Evolutionary conservation across 1,284 basidiomycete genomes (phyloP).

Genomic region (Golubevia sp.): DNA sequence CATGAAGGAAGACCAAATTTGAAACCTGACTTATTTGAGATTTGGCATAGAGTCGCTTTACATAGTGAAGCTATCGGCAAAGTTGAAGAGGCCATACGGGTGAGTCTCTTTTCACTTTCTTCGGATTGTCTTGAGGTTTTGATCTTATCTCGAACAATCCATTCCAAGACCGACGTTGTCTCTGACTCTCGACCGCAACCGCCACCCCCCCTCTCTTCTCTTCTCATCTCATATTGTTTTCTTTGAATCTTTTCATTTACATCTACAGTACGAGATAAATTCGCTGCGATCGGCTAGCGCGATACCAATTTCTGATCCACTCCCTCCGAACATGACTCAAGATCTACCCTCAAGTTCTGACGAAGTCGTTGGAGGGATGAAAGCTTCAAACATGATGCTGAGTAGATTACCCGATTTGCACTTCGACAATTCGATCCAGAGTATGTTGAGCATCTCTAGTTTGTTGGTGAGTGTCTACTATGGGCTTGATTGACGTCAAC

Average conservation of each 20-base stretch:
- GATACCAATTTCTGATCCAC: background rate
- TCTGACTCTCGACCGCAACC: too few relatives aligned
- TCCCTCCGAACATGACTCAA: background rate
- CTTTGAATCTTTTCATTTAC: background rate
- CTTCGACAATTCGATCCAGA: slow-evolving; percentile 39
- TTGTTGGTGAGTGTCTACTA: slow-evolving; percentile 5
- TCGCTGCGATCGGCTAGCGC: slow-evolving; percentile 27
- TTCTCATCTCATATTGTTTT: slow-evolving; percentile 1
- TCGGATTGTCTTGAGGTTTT: slow-evolving; percentile 18
- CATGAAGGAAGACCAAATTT: slow-evolving; percentile 16
- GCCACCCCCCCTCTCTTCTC: background rate
- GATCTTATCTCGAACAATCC: too few relatives aligned
- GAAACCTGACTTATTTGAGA: slow-evolving; percentile 44
- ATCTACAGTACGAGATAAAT: slow-evolving; percentile 13
- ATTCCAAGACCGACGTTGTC: too few relatives aligned
- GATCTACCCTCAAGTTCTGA: background rate
- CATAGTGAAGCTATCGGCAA: slow-evolving; percentile 9
- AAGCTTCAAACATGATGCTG: slow-evolving; percentile 11
- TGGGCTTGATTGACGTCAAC: too few relatives aligned
- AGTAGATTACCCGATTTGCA: slow-evolving; percentile 33
- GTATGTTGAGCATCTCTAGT: slow-evolving; percentile 29
- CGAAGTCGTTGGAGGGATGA: too few relatives aligned
- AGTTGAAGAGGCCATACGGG: too few relatives aligned
- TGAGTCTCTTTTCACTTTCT: too few relatives aligned
- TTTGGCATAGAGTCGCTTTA: slow-evolving; percentile 25